These are phyloP conservation scores for Phytophthora agathidicida DNA, from an alignment of 352 stramenopile genomes.

Conservation along the genomic window DNA sequence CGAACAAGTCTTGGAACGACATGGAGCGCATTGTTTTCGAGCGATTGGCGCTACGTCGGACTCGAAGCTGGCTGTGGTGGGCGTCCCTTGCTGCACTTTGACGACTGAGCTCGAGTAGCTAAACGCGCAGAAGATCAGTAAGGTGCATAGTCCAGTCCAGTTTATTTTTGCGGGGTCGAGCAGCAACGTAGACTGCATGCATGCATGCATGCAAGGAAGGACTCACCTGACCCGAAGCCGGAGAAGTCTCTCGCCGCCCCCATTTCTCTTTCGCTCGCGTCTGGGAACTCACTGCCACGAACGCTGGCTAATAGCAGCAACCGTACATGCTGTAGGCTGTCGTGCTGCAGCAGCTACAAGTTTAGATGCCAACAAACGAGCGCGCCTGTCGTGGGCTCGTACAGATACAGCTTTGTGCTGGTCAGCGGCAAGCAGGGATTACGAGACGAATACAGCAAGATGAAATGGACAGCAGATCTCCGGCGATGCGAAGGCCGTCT, in stretches of 20 bases:
- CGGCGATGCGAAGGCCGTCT: background rate
- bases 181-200: background rate
- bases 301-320: constrained; percentile 6
- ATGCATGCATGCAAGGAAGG: too few species aligned
- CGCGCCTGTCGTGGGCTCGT: constrained; percentile 11
- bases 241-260: constrained; percentile 6
- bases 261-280: constrained; percentile 23
- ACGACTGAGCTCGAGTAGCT: constrained; percentile 26
- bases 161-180: constrained; percentile 6
- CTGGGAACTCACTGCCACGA: constrained; percentile 12
- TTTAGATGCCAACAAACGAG: too few species aligned
- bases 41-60: constrained; percentile 8
- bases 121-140: constrained; percentile 5
- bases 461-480: constrained; percentile 26
- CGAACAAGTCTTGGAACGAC: constrained; percentile 39
- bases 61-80: constrained; percentile 9
- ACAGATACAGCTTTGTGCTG: constrained; percentile 1
- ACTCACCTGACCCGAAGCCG: constrained; percentile 3
- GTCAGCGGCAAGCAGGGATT: background rate
- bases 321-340: constrained; percentile 1
- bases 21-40: constrained; percentile 24
- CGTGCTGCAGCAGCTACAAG: background rate
- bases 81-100: constrained; percentile 23
- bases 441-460: background rate
- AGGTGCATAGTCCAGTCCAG: constrained; percentile 8